Base-by-base conservation (phyloP, 2,329 filamentous ascomycete species). In the Setomelanomma holmii region DNA sequence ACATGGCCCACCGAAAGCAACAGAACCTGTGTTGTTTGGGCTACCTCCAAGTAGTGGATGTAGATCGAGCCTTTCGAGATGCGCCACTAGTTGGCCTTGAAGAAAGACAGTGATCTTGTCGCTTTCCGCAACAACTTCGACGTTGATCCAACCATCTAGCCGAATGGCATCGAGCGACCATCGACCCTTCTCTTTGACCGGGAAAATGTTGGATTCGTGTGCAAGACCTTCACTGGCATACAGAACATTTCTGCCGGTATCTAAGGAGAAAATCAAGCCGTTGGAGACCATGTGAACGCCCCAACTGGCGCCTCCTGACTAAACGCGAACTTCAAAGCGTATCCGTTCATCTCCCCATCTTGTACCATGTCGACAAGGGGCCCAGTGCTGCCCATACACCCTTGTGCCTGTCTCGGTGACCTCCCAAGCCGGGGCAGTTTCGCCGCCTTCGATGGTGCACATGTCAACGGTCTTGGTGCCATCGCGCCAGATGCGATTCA, bases 251-350 rank as follows among this genome's bases (percentile, higher is more conserved):
- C 42, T 22, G 14, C 20, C n/a, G 8, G 20, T 38, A 21, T 55
- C 53, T n/a, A 55, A 33, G 24, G 48, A 55, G 36, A 55, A 51
- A 7, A 55, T 55, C 35, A 55, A 42, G 16, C 53, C 53, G 21
- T 55, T 55, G 4, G 48, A 40, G n/a, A 55, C 48, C 53, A 51
- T 55, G 45, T 55, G 53, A 17, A 55, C 48, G 6, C 40, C 53
- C 53, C 53, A 55, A 21, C 53, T 55, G 20, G 40, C 53, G 5
- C 53, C 53, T 8, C 47, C 48, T 3, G 12, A 11, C 20, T 51
- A 40, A 14, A 51, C 39, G 1, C 27, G 44, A 16, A 48, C 49
- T 14, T 55, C 44, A n/a, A 55, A 55, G 16, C 38, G 40, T 5
- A 55, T 30, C 4, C 4, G 38, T 30, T 51, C 48, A 20, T 55